Base-by-base conservation (phyloP, 352 stramenopile species). In the Pythium phragmiticola region DNA sequence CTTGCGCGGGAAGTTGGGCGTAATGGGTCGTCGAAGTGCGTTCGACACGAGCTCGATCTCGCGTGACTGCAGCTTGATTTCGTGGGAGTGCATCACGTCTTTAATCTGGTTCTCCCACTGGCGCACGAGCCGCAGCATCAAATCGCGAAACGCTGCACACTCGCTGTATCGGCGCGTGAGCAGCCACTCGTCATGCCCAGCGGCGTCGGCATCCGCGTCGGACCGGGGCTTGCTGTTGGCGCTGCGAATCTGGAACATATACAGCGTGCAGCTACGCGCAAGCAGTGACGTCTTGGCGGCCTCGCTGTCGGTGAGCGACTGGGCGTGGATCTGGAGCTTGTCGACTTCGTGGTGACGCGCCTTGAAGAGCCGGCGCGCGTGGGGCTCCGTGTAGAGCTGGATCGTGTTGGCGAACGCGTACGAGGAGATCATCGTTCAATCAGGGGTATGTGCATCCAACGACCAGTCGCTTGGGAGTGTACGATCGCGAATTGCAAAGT, bases 111-210 rank as follows among this genome's bases (percentile, higher is more conserved):
- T 30, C 26, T 88, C 74, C 77, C 75, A 85, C 52, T 68, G 62
- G 56, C 68, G 69, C 62, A 88, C 83, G 52, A 74, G 65, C 26
- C 80, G 70, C 45, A 87, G 59, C 56, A 89, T 64, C 23, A 63
- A 57, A 41, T 75, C 57, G 33, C 80, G 82, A 57, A 89, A 85
- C 42, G 58, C 45, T 45, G 75, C 78, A 65, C 87, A 91, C 68
- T 91, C 78, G 17, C 79, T 89, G 62, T 85, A 91, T 41, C 82
- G 76, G 57, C 86, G 86, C 52, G 69, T 63, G 43, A 91, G 60
- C 36, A 71, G 63, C 82, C 79, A 91, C 17, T 65, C 57, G 48
- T 49, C 70, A 28, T 47, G 3, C n/a, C 3, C 26, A 30, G 70
- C 64, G 19, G 48, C 26, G 3, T 7, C 13, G 8, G 23, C 4